Evolutionary conservation across 495 filamentous ascomycete species (phyloP), one percentile per base, ranked within the genome.

Genomic region (Patellaria atrata): DNA sequence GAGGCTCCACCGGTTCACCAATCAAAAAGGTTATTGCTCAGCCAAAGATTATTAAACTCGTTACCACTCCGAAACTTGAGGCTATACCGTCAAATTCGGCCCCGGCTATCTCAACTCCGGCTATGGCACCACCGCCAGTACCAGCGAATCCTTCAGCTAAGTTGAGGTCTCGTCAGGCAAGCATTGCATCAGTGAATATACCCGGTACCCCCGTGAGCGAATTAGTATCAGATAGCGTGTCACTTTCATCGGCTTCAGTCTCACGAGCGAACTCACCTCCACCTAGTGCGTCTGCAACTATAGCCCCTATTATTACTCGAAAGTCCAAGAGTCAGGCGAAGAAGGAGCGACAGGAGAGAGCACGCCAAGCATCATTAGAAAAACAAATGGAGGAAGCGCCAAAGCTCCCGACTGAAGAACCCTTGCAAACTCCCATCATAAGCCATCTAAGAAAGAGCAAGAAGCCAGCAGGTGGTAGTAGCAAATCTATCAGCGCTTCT

Each of bases 361-460:
- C 70, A 0, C 75, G 69, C 50, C 60, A 67, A 24, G 62, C 64
- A 0, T 77, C 81, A 52, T 75, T 79, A 47, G 66, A 62, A 21
- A 64, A 73, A 44, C 68, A 70, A 32, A 69, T 74, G 36, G 63
- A 65, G 14, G 50, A 59, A 5, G 56, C 62, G 10, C 47, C 57
- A 27, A 62, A 76, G 38, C 55, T 64, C 4, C 59, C 64, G 25
- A 48, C 58, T 9, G 65, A 72, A 39, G 77, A 82, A 41, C 57
- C 63, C 3, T 70, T 77, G 25, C 80, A 87, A 44, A 82, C 71
- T 0, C 83, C 84, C 2, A 89, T 94, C 25, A 59, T 89, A 24
- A 81, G 81, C 19, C 63, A 84, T 23, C 91, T 91, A 60, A 87
- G 87, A 59, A 94, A 94, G 61, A 73, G 82, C 45, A 89, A 83